These are phyloP conservation scores for Pseudogymnoascus destructans DNA, from an alignment of 2,329 filamentous ascomycete species.

Conservation along the genomic window DNA sequence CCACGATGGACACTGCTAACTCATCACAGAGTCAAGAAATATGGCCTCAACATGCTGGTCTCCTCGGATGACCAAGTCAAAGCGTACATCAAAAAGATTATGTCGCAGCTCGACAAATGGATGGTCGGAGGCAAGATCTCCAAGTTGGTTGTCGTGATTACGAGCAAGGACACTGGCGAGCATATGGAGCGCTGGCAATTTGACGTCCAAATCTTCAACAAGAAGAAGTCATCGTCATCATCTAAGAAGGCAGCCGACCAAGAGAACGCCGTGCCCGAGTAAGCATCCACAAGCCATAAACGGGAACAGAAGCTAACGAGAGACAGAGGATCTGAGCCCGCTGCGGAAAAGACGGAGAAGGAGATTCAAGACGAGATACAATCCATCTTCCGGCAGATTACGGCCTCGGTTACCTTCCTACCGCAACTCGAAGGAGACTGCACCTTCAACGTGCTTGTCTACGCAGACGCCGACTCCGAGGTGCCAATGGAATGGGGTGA, in stretches of 20 bases:
- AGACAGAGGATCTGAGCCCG: constrained; percentile 21
- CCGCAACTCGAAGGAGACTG: constrained; percentile 89
- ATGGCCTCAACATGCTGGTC: constrained; percentile 75
- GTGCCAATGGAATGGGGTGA: constrained; percentile 98
- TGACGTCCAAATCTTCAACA: constrained; percentile 55
- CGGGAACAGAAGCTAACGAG: neutral
- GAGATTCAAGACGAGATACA: constrained; percentile 96
- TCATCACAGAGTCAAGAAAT: constrained; percentile 71
- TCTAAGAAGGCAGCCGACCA: constrained; percentile 45
- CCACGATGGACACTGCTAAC: neutral
- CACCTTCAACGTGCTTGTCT: constrained; percentile 97
- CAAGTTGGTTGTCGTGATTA: constrained; percentile 92
- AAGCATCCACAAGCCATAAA: constrained; percentile 19
- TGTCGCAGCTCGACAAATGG: constrained; percentile 95
- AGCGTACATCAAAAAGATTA: constrained; percentile 98
- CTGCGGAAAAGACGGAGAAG: constrained; percentile 67
- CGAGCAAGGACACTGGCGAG: constrained; percentile 91
- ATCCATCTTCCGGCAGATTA: constrained; percentile 94
- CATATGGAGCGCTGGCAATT: constrained; percentile 98
- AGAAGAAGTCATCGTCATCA: constrained; percentile 30
- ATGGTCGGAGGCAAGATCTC: constrained; percentile 96
- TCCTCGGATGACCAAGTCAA: constrained; percentile 96
- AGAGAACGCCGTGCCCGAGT: constrained; percentile 53
- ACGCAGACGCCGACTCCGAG: constrained; percentile 90
- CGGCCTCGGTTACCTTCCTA: constrained; percentile 90